Evolutionary conservation across 305 asterid genomes (phyloP).

Genomic region (Rubia occidens): DNA sequence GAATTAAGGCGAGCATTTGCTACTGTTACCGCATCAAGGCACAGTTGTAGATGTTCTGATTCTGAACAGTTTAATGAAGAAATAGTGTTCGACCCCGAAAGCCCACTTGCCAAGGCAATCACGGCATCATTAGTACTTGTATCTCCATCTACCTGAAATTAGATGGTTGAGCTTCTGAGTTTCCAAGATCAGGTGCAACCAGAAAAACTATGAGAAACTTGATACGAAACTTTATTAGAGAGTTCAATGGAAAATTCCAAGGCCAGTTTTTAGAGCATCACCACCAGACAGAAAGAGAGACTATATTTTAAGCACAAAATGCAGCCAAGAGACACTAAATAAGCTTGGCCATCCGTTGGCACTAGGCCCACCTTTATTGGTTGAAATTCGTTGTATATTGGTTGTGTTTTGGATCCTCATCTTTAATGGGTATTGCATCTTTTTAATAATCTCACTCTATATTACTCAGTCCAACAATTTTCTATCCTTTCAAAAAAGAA

Average conservation of each 20-base stretch:
- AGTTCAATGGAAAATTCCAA: neutral
- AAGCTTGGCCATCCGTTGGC: neutral
- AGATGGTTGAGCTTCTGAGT: conserved; percentile 10
- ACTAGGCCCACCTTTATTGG: neutral
- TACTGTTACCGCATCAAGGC: conserved; percentile 71
- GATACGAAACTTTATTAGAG: neutral
- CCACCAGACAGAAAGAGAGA: neutral
- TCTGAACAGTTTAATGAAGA: conserved; percentile 60
- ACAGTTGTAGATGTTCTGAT: conserved; percentile 67
- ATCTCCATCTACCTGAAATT: conserved; percentile 90
- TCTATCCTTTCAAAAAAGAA: neutral
- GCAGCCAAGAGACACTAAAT: neutral
- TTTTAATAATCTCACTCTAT: neutral
- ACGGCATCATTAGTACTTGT: conserved; percentile 96
- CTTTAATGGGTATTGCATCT: neutral
- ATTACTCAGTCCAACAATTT: neutral
- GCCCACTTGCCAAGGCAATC: conserved; percentile 96
- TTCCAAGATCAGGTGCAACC: neutral
- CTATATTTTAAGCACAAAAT: neutral
- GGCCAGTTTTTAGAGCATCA: neutral
- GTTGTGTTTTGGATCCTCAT: neutral
- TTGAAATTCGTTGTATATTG: neutral
- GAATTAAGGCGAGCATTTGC: neutral
- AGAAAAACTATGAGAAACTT: neutral
- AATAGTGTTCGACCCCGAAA: conserved; percentile 67